These are phyloP conservation scores for Aleurites moluccanus DNA, from an alignment of 441 rosid genomes.

Conservation along the genomic window DNA sequence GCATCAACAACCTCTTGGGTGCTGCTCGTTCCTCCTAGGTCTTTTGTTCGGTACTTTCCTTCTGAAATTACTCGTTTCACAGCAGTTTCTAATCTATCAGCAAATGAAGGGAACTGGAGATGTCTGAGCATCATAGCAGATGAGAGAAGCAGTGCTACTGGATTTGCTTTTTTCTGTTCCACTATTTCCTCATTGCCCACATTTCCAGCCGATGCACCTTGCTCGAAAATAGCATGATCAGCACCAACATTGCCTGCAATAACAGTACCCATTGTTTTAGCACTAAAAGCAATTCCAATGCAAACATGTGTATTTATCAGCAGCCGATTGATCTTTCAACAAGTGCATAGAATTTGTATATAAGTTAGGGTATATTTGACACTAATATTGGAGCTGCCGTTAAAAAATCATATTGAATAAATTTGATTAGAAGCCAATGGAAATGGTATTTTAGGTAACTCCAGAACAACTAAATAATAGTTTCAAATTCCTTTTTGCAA, in stretches of 20 bases:
- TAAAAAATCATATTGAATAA: too few species aligned
- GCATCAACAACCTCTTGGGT: conserved; percentile 73
- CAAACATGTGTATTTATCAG: neutral
- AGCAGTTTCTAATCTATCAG: conserved; percentile 85
- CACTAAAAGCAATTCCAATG: neutral
- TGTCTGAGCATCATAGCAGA: conserved; percentile 99
- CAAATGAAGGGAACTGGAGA: conserved; percentile 92
- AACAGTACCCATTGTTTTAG: neutral
- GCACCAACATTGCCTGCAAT: conserved; percentile 88
- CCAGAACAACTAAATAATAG: neutral
- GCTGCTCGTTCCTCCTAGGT: conserved; percentile 77
- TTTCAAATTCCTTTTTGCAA: neutral
- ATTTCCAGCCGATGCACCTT: conserved; percentile 98
- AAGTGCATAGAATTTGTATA: neutral
- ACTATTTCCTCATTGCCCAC: conserved; percentile 70
- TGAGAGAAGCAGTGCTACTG: conserved; percentile 88
- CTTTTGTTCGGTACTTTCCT: conserved; percentile 75
- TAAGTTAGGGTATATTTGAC: neutral
- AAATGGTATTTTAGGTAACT: neutral
- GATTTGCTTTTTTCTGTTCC: conserved; percentile 80
- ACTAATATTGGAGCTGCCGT: neutral
- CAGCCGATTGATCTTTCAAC: neutral
- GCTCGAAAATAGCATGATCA: conserved; percentile 91
- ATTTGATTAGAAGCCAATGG: neutral
- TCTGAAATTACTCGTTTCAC: conserved; percentile 72